Evolutionary conservation across 225 moss, liverwort and hornwort species (phyloP), one percentile per base, ranked within the genome.

Genomic region (Sphagnum tenellum): DNA sequence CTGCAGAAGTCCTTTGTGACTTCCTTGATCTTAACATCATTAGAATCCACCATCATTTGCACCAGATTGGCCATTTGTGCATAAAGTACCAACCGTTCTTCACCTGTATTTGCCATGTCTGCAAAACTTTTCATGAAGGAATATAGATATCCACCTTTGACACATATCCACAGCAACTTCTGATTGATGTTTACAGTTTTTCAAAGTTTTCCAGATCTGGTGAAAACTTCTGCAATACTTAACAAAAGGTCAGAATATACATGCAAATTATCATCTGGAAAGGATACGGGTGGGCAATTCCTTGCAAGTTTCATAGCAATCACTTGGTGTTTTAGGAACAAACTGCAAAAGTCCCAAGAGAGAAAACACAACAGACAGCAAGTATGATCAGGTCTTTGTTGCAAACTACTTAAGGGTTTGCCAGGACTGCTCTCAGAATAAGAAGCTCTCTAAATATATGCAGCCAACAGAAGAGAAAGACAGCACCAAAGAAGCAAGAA

Each of bases 231-330:
- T 29, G 29, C 29, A 29, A 29, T 29, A 29, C 29, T 29, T 29
- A 29, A 29, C 29, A 29, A 29, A 29, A 29, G 29, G 29, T 29
- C 29, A 29, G 29, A 1, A 29, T 29, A 29, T 29, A 29, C 29
- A 29, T 29, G 29, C 29, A 29, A 29, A 29, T 29, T 1, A 29
- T 29, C 29, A 1, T 29, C 29, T 29, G 29, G 29, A 63, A 46
- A 88, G 88, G 92, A 96, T 96, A 96, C 93, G 96, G 57, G 92
- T 89, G 62, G 90, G 83, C 67, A 98, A 84, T 72, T 78, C 83
- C 73, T 90, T 80, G 68, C 88, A 89, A 63, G 78, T 73, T 74
- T 86, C 72, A 76, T 87, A 90, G 61, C 83, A 81, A 75, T 93
- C 87, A 71, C 80, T 59, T 49, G 79, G 69, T 69, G 93, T 89